A percentile compares a stretch with the other conserved stretches of the same genome.
These are phyloP conservation scores for Dichotomocladium elegans DNA, from an alignment of 371 early-diverging fungal genomes.

Conservation along the genomic window DNA sequence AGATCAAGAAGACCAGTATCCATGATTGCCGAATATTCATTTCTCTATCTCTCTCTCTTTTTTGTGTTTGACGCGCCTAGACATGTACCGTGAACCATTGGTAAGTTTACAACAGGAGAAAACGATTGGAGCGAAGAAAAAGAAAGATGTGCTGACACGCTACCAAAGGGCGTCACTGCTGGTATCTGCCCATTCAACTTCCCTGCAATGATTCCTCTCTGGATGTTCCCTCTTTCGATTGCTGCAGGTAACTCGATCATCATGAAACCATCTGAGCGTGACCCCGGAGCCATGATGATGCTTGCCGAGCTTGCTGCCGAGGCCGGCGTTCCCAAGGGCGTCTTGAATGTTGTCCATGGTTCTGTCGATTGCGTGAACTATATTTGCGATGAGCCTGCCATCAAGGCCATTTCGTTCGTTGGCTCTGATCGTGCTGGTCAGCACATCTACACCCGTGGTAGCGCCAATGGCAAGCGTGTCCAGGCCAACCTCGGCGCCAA, in stretches of 20 bases:
- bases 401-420: conserved; percentile 95
- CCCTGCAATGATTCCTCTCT: conserved; percentile 94
- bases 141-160: not conserved
- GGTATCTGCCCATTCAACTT: conserved; percentile 97
- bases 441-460: conserved; percentile 88
- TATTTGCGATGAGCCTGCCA: conserved; percentile 81
- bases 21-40: not conserved
- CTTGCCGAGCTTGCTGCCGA: conserved; percentile 87
- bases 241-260: conserved; percentile 88
- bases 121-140: not conserved
- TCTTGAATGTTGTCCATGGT: conserved; percentile 94
- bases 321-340: conserved; percentile 94
- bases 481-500: conserved; percentile 97
- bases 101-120: conserved; percentile 10
- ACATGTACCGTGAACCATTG: conserved; percentile 90
- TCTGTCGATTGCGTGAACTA: conserved; percentile 87
- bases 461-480: conserved; percentile 92
- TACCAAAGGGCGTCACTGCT: conserved; percentile 78
- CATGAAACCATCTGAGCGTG: conserved; percentile 94
- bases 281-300: conserved; percentile 94
- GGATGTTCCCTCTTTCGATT: conserved; percentile 96
- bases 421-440: conserved; percentile 84
- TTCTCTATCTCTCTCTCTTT: not conserved
- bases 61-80: too few species aligned
- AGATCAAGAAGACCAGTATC: too few species aligned